Evolutionary conservation across 192 early-diverging fungal species (phyloP).

Genomic region (Glomus cerebriforme): DNA sequence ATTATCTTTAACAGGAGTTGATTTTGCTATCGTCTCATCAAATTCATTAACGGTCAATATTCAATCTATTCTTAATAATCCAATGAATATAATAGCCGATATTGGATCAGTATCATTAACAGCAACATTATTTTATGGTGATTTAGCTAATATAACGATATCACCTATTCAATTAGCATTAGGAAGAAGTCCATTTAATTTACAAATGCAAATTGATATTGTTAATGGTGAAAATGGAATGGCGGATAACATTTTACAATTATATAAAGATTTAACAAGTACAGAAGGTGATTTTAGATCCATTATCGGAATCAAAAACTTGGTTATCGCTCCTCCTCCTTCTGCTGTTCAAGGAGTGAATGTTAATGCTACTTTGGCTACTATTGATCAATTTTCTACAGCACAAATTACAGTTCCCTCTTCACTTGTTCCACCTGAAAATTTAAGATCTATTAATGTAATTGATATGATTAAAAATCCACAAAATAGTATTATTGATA

Average conservation of each 20-base stretch:
- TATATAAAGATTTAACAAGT: not conserved
- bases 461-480: not conserved
- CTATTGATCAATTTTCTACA: not conserved
- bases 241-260: slow-evolving; percentile 3
- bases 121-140: not conserved
- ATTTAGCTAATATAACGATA: not conserved
- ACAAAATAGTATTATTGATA: not conserved
- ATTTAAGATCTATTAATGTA: not conserved
- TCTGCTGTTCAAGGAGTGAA: not conserved
- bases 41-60: not conserved
- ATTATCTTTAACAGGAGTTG: not conserved
- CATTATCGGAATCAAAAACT: not conserved
- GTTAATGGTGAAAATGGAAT: not conserved
- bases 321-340: not conserved
- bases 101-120: not conserved
- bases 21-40: not conserved
- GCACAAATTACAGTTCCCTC: not conserved
- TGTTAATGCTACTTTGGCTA: not conserved
- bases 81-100: not conserved
- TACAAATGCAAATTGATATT: not conserved
- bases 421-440: not conserved
- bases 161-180: not conserved
- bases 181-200: not conserved
- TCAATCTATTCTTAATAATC: not conserved
- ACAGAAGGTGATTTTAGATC: not conserved